Base-by-base conservation (phyloP, 225 moss, liverwort and hornwort genomes). In the Sphagnum contortum region DNA sequence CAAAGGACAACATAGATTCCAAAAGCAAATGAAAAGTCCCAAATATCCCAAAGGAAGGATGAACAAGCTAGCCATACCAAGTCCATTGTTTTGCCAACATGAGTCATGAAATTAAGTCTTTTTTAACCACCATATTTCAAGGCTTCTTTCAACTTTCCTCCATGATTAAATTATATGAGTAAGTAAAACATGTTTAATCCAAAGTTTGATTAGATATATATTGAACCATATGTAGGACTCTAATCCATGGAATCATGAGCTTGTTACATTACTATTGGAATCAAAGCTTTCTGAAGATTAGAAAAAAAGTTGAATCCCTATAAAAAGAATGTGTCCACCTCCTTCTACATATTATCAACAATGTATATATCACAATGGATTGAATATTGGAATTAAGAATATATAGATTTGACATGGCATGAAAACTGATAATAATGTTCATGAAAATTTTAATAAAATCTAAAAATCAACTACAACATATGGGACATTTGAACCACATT, bases 31-130 rank as follows among this genome's bases (percentile, higher is more conserved):
- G 78, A 78, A 61, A 78, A 79, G 49, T 71, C 83, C 8, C 77
- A 68, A 71, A 74, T 67, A 44, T 87, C 87, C 4, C 87, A 87
- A 66, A 74, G 61, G 13, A 78, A 72, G 62, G 87, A 78, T 9
- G 83, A 87, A 76, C 73, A 78, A n/a, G 87, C 83, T 14, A 87
- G 80, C 62, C 83, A 80, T 59, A 83, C 83, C 5, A 87, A 87
- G 64, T 73, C 80, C 3, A 80, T 83, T 87, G 80, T 54, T 71
- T 87, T 5, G 87, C 87, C 10, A 82, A 87, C 60, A 87, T 87
- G 86, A 87, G 82, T 55, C 86, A 87, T 60, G 83, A 87, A 59
- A 87, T 87, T 53, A 72, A 82, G 82, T 82, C 9, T 45, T 48
- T 46, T 45, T 13, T 63, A 29, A 29, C 29, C 29, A 29, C 29